phyloP scores from a whole-genome alignment of 352 stramenopile genomes.

The Globisporangium ultimum region DNA sequence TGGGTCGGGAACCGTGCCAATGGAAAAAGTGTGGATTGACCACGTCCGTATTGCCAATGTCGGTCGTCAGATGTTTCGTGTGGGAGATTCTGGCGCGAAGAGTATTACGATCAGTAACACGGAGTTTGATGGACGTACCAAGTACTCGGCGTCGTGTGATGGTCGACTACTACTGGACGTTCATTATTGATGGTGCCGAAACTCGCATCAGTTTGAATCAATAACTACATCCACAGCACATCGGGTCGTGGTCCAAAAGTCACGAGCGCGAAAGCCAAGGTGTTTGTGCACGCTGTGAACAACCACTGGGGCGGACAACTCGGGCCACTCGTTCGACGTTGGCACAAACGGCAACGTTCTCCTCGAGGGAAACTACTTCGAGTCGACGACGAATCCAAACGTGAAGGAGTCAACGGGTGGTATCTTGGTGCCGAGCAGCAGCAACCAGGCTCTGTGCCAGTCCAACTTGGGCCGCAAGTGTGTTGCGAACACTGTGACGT shows the following conservation, averaged over 20 bases:
- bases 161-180: conserved; percentile 51
- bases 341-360: conserved; percentile 29
- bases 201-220: conserved; percentile 26
- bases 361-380: conserved; percentile 44
- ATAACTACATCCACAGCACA: conserved; percentile 40
- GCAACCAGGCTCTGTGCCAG: conserved; percentile 12
- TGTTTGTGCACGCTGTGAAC: conserved; percentile 30
- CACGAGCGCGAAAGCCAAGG: conserved; percentile 9
- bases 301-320: conserved; percentile 47
- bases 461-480: conserved; percentile 11
- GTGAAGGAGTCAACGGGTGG: conserved; percentile 9
- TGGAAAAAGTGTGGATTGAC: conserved; percentile 43
- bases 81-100: conserved; percentile 10
- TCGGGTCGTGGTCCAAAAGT: conserved; percentile 35
- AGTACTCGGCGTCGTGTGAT: conserved; percentile 40
- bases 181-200: conserved; percentile 26
- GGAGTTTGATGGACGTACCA: conserved; percentile 45
- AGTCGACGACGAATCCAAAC: conserved; percentile 25
- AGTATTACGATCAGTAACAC: conserved; percentile 50
- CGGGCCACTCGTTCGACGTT: conserved; percentile 36
- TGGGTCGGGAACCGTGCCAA: neutral
- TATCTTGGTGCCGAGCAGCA: conserved; percentile 12
- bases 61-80: conserved; percentile 36
- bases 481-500: conserved; percentile 3
- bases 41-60: conserved; percentile 38